Conservation (phyloP, 495 filamentous ascomycete genomes). For the Tuber microsphaerosporum region DNA sequence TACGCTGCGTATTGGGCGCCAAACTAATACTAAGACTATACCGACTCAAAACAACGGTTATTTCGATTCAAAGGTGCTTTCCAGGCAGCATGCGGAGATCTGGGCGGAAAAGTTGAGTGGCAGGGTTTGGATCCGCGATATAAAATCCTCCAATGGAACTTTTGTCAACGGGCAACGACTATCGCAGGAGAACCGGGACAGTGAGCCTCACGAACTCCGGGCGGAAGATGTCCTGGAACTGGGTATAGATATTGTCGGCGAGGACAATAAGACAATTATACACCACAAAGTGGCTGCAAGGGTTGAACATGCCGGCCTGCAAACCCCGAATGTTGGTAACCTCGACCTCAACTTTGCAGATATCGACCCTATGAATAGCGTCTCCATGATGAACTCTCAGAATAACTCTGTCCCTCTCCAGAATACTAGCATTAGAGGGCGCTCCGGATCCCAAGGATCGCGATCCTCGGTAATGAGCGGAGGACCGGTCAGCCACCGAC, state of each 20-base stretch:
- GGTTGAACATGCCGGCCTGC: conserved; percentile 85
- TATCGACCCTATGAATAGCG: conserved; percentile 63
- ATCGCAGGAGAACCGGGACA: conserved; percentile 87
- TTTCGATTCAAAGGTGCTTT: conserved; percentile 96
- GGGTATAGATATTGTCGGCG: conserved; percentile 95
- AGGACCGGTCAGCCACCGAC: conserved; percentile 51
- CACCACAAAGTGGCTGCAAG: conserved; percentile 97
- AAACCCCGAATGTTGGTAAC: conserved; percentile 42
- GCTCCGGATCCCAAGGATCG: conserved; percentile 65
- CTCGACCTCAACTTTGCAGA: conserved; percentile 82
- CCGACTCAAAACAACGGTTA: conserved; percentile 85
- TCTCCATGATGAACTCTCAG: conserved; percentile 58
- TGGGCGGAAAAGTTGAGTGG: conserved; percentile 77
- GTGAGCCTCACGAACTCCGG: conserved; percentile 83
- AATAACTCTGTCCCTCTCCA: conserved; percentile 51
- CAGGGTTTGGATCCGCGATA: conserved; percentile 91
- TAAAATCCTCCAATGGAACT: conserved; percentile 96
- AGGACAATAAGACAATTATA: conserved; percentile 95
- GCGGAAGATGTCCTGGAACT: conserved; percentile 84
- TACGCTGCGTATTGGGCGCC: conserved; percentile 81
- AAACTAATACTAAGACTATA: conserved; percentile 92
- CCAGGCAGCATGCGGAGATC: conserved; percentile 89
- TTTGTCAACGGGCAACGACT: conserved; percentile 91
- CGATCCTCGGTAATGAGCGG: conserved; percentile 47
- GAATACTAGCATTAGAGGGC: conserved; percentile 55